These are phyloP conservation scores for Colletotrichum musae DNA, from an alignment of 2,329 filamentous ascomycete genomes.

Conservation along the genomic window DNA sequence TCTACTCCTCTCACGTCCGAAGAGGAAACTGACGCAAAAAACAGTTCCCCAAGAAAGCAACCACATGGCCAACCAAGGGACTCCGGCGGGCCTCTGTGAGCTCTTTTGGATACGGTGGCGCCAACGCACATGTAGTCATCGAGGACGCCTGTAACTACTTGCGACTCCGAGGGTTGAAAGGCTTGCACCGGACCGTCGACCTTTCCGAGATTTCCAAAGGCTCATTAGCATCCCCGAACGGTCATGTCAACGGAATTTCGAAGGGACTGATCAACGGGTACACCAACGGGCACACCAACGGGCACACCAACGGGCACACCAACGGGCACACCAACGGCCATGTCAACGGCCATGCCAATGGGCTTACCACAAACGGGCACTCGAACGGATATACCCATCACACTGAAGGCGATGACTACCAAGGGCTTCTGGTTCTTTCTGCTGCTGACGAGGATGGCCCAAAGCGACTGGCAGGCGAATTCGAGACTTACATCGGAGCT, in stretches of 20 bases:
- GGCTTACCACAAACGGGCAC: neutral
- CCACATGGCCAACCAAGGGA: constrained; percentile 60
- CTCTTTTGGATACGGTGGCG: constrained; percentile 71
- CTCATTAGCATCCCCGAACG: neutral
- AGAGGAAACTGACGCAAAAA: neutral
- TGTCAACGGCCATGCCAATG: neutral
- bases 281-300: neutral
- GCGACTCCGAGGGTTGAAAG: constrained; percentile 53
- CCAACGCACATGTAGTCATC: constrained; percentile 66
- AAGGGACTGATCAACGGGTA: neutral
- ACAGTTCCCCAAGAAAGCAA: constrained; percentile 56
- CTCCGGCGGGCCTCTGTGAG: constrained; percentile 67
- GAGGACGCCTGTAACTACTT: constrained; percentile 49
- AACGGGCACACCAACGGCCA: neutral
- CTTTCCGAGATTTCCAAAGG: neutral
- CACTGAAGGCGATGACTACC: neutral
- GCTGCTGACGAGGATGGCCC: constrained; percentile 6
- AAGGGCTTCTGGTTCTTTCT: neutral
- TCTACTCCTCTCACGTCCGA: neutral
- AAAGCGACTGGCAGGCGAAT: neutral
- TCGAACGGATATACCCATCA: neutral
- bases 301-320: neutral
- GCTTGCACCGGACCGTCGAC: neutral
- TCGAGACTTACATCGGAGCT: neutral
- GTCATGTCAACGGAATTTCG: neutral